Evolutionary conservation across 164 flowering plant genomes (phyloP).

Genomic region (Nymphaea colorata): DNA sequence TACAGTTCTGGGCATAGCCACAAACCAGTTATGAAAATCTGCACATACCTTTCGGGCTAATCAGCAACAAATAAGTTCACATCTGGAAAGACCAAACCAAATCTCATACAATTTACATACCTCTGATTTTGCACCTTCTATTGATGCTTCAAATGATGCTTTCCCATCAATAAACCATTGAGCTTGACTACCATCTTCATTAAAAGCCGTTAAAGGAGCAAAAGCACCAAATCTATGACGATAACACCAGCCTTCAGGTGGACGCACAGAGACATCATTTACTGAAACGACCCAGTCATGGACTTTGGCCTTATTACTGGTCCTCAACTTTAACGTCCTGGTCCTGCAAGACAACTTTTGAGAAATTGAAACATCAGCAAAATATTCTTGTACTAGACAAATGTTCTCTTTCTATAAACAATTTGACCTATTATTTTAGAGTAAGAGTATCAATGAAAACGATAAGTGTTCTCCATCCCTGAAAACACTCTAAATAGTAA

Average conservation of each 20-base stretch:
- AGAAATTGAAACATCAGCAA: too few relatives aligned
- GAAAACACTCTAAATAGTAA: too few relatives aligned
- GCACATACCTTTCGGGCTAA: constrained; percentile 20
- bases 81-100: not conserved
- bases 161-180: constrained; percentile 97
- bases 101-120: constrained; percentile 19
- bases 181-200: constrained; percentile 85
- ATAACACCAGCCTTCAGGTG: constrained; percentile 99
- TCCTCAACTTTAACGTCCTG: constrained; percentile 61
- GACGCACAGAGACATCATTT: constrained; percentile 87
- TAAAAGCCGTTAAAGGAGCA: constrained; percentile 95
- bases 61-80: not conserved
- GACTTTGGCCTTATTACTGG: constrained; percentile 47
- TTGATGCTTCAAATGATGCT: constrained; percentile 90
- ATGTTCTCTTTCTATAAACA: too few relatives aligned
- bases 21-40: constrained; percentile 98
- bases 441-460: too few relatives aligned
- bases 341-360: constrained; percentile 76
- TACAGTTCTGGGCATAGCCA: constrained; percentile 99
- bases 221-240: constrained; percentile 97
- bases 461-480: too few relatives aligned
- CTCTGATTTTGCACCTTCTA: constrained; percentile 96
- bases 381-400: too few relatives aligned
- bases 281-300: constrained; percentile 95
- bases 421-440: too few relatives aligned